Conservation (phyloP, 2,329 filamentous ascomycete genomes). For the Aspergillus melleus region DNA sequence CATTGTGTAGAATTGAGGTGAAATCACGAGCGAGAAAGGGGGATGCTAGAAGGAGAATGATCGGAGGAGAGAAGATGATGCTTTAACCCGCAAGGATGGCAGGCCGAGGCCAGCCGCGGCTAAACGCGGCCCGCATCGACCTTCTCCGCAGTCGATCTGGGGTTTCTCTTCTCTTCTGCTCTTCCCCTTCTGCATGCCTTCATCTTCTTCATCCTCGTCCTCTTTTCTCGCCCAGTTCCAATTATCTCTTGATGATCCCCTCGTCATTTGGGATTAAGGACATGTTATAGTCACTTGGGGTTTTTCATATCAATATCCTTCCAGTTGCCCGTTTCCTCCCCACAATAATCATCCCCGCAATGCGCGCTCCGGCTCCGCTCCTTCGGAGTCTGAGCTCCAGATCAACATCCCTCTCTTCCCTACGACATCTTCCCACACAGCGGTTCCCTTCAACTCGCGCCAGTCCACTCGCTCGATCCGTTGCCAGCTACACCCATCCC, state of each 20-base stretch:
- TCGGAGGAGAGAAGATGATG: constrained; percentile 4
- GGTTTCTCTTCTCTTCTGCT: neutral
- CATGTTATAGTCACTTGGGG: constrained; percentile 2
- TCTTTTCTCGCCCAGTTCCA: neutral
- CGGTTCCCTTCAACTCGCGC: constrained; percentile 5
- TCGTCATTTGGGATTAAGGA: neutral
- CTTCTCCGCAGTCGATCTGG: constrained; percentile 26
- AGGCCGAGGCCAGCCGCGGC: constrained; percentile 33
- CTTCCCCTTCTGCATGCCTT: constrained; percentile 7
- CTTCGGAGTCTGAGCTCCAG: constrained; percentile 39
- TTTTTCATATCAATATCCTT: neutral
- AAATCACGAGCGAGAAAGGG: neutral
- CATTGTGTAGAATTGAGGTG: constrained; percentile 23
- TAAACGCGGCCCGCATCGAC: constrained; percentile 46
- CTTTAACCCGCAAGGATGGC: neutral
- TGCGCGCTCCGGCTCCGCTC: constrained; percentile 39
- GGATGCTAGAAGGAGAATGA: neutral
- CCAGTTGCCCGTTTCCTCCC: constrained; percentile 1
- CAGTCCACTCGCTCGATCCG: constrained; percentile 36
- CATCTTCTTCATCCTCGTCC: constrained; percentile 2
- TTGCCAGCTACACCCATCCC: constrained; percentile 76
- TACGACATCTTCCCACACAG: constrained; percentile 23
- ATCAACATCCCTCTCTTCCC: constrained; percentile 21
- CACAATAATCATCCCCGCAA: constrained; percentile 28
- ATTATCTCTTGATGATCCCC: neutral